Conservation (phyloP, 345 rosid genomes). For the Aurinia saxatilis region DNA sequence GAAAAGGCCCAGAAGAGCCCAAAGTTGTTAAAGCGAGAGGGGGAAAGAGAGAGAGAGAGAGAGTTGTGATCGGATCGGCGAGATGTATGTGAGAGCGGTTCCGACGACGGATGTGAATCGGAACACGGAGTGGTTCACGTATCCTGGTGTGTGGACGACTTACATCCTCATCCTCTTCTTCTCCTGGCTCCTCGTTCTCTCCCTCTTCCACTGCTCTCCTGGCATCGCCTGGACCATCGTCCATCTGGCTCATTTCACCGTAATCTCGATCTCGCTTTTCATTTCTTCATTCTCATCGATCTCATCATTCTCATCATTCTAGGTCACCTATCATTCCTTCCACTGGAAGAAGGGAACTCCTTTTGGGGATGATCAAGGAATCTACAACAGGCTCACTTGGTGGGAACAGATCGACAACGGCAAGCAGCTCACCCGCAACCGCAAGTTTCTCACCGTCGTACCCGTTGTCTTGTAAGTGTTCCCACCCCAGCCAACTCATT, state of each 20-base stretch:
- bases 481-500: too few relatives aligned
- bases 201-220: conserved; percentile 56
- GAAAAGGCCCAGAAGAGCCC: too few relatives aligned
- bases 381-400: conserved; percentile 68
- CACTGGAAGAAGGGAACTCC: conserved; percentile 89
- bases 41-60: too few relatives aligned
- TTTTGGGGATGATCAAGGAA: conserved; percentile 68
- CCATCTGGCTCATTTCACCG: conserved; percentile 59
- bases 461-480: conserved; percentile 85
- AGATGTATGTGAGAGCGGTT: conserved; percentile 62
- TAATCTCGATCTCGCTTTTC: too few relatives aligned
- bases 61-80: too few relatives aligned
- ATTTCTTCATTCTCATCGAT: too few relatives aligned
- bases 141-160: conserved; percentile 77
- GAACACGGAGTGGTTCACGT: conserved; percentile 93
- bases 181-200: conserved; percentile 65
- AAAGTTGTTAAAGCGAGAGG: too few relatives aligned
- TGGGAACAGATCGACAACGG: conserved; percentile 84
- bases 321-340: conserved; percentile 68
- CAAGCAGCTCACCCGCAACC: conserved; percentile 76
- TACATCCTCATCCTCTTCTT: conserved; percentile 66
- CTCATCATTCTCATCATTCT: background rate
- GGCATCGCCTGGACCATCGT: conserved; percentile 90
- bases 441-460: conserved; percentile 70
- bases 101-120: conserved; percentile 79